Evolutionary conservation across 306 rosid species (phyloP).

Genomic region (Dicorynia guianensis): DNA sequence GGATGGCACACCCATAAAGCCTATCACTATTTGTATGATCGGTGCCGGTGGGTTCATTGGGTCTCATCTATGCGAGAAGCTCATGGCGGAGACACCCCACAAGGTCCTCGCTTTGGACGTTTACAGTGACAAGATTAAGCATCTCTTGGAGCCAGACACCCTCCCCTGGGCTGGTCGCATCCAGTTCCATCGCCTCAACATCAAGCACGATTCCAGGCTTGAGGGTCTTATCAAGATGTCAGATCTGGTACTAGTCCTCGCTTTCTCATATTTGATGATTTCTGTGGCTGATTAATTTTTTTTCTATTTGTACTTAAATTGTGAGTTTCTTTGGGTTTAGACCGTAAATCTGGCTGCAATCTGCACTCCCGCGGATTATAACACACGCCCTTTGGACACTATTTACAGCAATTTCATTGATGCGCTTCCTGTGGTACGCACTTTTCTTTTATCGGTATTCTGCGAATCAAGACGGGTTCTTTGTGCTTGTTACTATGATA

Average conservation of each 20-base stretch:
- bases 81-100: conserved; percentile 82
- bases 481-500: not conserved
- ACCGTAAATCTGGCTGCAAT: conserved; percentile 96
- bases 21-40: conserved; percentile 92
- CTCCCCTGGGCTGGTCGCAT: conserved; percentile 82
- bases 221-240: conserved; percentile 95
- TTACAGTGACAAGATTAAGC: conserved; percentile 93
- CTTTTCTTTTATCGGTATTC: not conserved
- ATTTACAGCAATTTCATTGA: conserved; percentile 98
- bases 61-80: conserved; percentile 94
- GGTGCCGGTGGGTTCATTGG: conserved; percentile 99
- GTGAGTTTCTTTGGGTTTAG: conserved; percentile 39
- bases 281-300: not conserved
- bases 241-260: conserved; percentile 72
- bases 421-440: conserved; percentile 95
- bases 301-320: not conserved
- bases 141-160: conserved; percentile 78
- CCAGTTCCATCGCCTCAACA: conserved; percentile 94
- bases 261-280: not conserved
- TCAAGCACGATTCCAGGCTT: conserved; percentile 89
- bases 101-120: conserved; percentile 86
- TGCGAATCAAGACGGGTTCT: not conserved
- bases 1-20: conserved; percentile 77
- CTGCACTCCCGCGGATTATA: conserved; percentile 98
- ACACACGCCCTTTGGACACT: conserved; percentile 94